phyloP scores from a whole-genome alignment of 169 alveolate species.

The Plasmodium berghei region DNA sequence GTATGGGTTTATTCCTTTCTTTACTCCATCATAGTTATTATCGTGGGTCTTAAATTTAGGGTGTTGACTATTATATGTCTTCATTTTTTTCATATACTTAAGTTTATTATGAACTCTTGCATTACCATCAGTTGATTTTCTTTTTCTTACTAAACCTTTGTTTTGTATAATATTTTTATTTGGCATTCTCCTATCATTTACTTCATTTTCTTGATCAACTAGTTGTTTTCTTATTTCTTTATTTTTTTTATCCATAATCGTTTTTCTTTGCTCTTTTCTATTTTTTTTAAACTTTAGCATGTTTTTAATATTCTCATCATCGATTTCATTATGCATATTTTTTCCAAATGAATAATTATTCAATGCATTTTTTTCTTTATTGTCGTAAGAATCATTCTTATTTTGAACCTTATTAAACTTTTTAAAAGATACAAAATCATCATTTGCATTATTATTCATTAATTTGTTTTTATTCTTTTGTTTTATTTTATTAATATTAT shows the following conservation, averaged over 20 bases:
- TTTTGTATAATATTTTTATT: constrained; percentile 89
- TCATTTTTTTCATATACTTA: constrained; percentile 91
- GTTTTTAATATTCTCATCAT: constrained; percentile 74
- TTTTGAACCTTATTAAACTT: constrained; percentile 72
- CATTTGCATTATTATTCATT: constrained; percentile 27
- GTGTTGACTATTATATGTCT: constrained; percentile 79
- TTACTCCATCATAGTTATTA: constrained; percentile 87
- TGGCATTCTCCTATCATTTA: constrained; percentile 73
- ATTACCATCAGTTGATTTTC: constrained; percentile 94
- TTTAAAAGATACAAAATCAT: constrained; percentile 74
- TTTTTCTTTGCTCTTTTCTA: constrained; percentile 71
- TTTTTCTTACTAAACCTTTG: constrained; percentile 92
- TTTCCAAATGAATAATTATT: constrained; percentile 22
- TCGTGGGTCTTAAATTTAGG: constrained; percentile 82
- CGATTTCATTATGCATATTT: constrained; percentile 25
- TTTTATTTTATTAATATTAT: constrained; percentile 62
- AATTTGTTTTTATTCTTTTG: constrained; percentile 66
- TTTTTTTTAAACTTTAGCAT: constrained; percentile 74
- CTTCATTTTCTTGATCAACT: constrained; percentile 78
- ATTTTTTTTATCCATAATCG: constrained; percentile 30
- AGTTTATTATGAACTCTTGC: constrained; percentile 94
- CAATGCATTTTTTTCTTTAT: constrained; percentile 37
- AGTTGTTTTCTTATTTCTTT: constrained; percentile 76
- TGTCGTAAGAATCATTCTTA: constrained; percentile 12
- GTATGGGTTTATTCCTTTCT: constrained; percentile 88